Conservation (phyloP, 768 basidiomycete genomes). For the Termitomyces sp. region DNA sequence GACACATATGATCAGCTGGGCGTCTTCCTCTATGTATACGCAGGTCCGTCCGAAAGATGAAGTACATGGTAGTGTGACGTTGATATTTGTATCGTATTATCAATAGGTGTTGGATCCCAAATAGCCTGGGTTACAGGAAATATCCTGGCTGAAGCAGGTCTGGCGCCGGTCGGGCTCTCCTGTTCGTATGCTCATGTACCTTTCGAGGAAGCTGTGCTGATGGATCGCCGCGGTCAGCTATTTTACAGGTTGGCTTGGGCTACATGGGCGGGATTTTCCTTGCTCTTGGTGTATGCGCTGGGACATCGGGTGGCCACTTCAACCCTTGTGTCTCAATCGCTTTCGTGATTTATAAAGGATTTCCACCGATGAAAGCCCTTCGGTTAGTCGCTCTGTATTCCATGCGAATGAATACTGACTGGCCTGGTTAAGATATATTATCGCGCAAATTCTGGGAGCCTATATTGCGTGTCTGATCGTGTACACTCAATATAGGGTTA, state of each 20-base stretch:
- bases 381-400: slow-evolving; percentile 29
- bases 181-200: slow-evolving; percentile 34
- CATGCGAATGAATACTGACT: not conserved
- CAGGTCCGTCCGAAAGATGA: slow-evolving; percentile 30
- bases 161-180: slow-evolving; percentile 33
- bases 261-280: slow-evolving; percentile 61
- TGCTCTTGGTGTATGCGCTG: slow-evolving; percentile 47
- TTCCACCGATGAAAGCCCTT: slow-evolving; percentile 48
- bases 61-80: not conserved
- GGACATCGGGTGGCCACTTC: slow-evolving; percentile 63
- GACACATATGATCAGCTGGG: slow-evolving; percentile 38
- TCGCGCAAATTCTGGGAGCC: slow-evolving; percentile 62
- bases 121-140: slow-evolving; percentile 48
- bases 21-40: slow-evolving; percentile 58
- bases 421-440: slow-evolving; percentile 46
- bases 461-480: slow-evolving; percentile 59
- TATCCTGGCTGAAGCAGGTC: slow-evolving; percentile 27
- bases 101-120: slow-evolving; percentile 53
- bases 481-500: slow-evolving; percentile 59
- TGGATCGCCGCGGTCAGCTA: slow-evolving; percentile 30
- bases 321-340: slow-evolving; percentile 61
- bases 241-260: slow-evolving; percentile 54
- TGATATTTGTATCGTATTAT: not conserved
- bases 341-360: slow-evolving; percentile 47
- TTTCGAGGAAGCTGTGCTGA: not conserved